Base-by-base conservation (phyloP, 768 basidiomycete genomes). In the Psilocybe tampanensis region DNA sequence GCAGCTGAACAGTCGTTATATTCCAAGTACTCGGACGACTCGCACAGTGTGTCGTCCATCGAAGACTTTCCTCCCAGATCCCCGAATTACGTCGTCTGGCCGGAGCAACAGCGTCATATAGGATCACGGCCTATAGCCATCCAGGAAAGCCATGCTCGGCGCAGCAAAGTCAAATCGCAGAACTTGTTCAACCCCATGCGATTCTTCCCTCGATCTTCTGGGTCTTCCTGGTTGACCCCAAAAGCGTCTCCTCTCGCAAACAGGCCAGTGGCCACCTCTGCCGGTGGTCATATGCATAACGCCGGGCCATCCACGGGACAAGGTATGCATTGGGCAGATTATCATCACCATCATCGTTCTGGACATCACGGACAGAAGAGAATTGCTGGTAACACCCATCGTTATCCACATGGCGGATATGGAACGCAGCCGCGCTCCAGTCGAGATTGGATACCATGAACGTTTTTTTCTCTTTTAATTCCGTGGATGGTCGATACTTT, bases 161-260 rank as follows among this genome's bases (percentile, higher is more conserved):
- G 54, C 2, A 57, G 50, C 43, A 62, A 56, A 23, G 51, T 49
- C 12, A 63, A 63, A 39, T 51, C 54, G 32, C 53, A 60, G n/a
- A 60, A 62, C 26, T 54, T 63, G 33, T 68, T 69, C 54, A 65
- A 64, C 45, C 64, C 66, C 19, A 59, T 58, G 60, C 64, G 65
- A 1, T 65, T 69, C 44, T 66, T 69, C 44, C 68, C 68, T 36
- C 64, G 66, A 11, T 65, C 68, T 11, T 61, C 64, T 39, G 68
- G 68, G 11, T 54, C 59, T 13, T 66, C 65, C 1, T 69, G 68
- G 68, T 51, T 69, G 52, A 69, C 62, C 44, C 41, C 60, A 11
- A 69, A 65, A 47, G 15, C 55, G 49, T 59, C 59, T 19, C 32
- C 58, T 39, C 43, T 42, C 13, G 39, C 44, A 2, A 50, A 47